Base-by-base conservation (phyloP, 192 early-diverging fungal species). In the Obelidium mucronatum region DNA sequence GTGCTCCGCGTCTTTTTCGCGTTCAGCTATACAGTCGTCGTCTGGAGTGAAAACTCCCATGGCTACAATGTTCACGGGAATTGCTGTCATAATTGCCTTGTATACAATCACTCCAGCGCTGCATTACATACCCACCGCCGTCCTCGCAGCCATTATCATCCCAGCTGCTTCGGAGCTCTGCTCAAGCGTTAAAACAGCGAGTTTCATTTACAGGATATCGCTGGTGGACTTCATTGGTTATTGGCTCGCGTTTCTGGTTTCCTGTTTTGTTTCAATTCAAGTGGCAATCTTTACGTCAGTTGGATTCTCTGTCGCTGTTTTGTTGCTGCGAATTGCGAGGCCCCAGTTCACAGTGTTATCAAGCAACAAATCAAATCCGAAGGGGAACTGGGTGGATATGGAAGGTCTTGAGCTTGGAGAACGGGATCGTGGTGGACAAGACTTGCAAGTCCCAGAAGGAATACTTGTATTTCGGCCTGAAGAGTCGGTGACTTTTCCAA, bases 1-100 rank as follows among this genome's bases (percentile, higher is more conserved):
- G 26, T 88, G 93, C 1, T 96, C 97, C 17, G 97, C 95, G 44
- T 95, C 94, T 6, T 97, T 98, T 85, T 95, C 94, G 17, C 92
- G 97, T 51, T 93, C 94, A 0, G 95, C 96, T 52, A 90, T 98
- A 80, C 96, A 95, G 83, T 87, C 93, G 73, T 89, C 91, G 75
- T 93, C 94, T 15, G 97, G 97, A 11, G 92, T 92, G 34, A 84
- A 90, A 51, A 92, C 94, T 6, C 95, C 95, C 4, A 77, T 94
- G 26, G 90, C 93, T 28, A 91, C 90, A 39, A 76, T 94, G 59
- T 85, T 96, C 82, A 93, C 93, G 11, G 93, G 89, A 34, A 74
- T 83, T 4, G 87, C 95, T 17, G 94, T 98, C n/a, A 80, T 98
- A 1, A 75, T 98, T 33, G 91, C 93, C 36, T 82, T 98, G 34